Base-by-base conservation (phyloP, 2,329 filamentous ascomycete genomes). In the Ophiosphaerella korrae region DNA sequence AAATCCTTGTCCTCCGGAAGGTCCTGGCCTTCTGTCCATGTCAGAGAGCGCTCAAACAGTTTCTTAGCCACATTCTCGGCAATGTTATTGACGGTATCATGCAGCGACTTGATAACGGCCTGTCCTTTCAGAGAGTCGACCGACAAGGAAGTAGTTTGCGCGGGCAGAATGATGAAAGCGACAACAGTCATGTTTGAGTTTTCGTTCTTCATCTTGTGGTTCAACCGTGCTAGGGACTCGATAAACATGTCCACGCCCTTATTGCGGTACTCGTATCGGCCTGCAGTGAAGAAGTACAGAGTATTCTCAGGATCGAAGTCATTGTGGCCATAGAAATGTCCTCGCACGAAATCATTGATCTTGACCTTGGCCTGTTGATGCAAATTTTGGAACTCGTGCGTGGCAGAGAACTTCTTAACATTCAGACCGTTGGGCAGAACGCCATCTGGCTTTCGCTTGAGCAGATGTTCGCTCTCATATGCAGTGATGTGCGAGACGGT, bases 191-290 rank as follows among this genome's bases (percentile, higher is more conserved):
- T 92, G 77, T 94, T 95, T 63, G 91, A 96, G 42, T 90, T 90
- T 7, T 86, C 77, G 44, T 77, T 77, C 83, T 97, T 97, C 70
- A 99, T 85, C 34, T 89, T 85, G 79, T 97, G 92, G 77, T 99
- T 99, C 66, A 99, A 79, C 37, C 94, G 89, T 24, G 94, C 94
- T 57, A 99, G 80, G 3, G 92, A 94, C 77, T 99, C 94, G 63
- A 99, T 96, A 75, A 97, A 99, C 94, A 99, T 97, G 75, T 99
- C 94, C 8, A 97, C 93, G 69, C 94, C 94, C 78, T 99, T 99
- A 72, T 99, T 99, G 59, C 94, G 83, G 82, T 93, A 99, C 75
- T 99, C 94, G 70, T 99, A 99, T 57, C 94, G 89, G 53, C 94
- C 94, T 6, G 94, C 89, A 3, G 92, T 99, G 80, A 99, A 99